phyloP scores from a whole-genome alignment of 305 asterid genomes.

The Fraxinus nigra region DNA sequence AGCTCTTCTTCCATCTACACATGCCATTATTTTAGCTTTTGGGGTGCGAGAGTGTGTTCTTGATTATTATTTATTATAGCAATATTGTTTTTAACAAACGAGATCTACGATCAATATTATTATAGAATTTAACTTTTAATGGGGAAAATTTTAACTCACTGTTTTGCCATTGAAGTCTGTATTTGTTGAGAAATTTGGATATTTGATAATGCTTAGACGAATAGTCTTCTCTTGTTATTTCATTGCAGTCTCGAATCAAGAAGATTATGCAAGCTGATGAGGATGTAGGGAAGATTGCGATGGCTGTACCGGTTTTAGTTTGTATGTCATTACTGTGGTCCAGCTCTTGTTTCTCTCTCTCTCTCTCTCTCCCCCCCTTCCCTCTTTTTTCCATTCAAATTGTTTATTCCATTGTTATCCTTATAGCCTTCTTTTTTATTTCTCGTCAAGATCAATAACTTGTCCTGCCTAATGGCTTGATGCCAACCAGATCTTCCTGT shows the following conservation, averaged over 20 bases:
- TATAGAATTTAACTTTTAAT: background rate
- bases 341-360: background rate
- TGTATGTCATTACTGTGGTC: slow-evolving; percentile 40
- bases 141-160: background rate
- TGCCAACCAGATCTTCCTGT: background rate
- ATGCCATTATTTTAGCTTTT: background rate
- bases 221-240: background rate
- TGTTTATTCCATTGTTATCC: slow-evolving; percentile 3
- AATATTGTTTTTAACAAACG: background rate
- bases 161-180: background rate
- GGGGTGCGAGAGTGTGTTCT: background rate
- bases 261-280: slow-evolving; percentile 87
- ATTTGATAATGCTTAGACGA: background rate
- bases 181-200: slow-evolving; percentile 6
- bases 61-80: background rate
- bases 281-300: slow-evolving; percentile 79
- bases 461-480: slow-evolving; percentile 14
- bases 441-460: slow-evolving; percentile 1
- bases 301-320: slow-evolving; percentile 73
- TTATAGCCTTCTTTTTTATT: background rate
- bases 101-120: background rate
- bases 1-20: background rate
- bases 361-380: too few species aligned
- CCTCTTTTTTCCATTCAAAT: background rate
- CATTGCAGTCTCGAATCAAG: slow-evolving; percentile 65